Evolutionary conservation across 73 alveolate species (phyloP).

Genomic region (Uronychia setigera): DNA sequence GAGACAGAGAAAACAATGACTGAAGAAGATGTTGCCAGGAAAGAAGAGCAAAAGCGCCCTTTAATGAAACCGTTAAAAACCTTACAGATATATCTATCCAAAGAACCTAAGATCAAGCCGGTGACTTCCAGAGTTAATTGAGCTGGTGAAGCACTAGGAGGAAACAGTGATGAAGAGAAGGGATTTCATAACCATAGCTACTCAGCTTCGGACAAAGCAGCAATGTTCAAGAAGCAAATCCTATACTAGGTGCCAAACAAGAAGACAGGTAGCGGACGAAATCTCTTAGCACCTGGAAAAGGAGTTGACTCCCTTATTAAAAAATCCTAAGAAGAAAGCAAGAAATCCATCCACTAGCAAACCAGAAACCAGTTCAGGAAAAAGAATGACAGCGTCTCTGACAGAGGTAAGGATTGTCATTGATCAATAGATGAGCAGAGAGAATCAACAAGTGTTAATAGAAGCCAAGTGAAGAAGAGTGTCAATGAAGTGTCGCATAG

Average conservation of each 20-base stretch:
- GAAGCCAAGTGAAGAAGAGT: no score
- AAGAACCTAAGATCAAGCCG: not conserved
- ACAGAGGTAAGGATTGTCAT: no score
- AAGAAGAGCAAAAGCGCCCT: not conserved
- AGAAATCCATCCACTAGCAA: no score
- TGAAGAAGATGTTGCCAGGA: not conserved
- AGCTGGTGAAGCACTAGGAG: no score
- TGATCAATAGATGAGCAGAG: no score
- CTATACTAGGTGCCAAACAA: not conserved
- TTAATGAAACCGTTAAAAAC: not conserved
- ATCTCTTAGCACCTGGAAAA: slow-evolving; percentile 2
- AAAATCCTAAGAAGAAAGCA: not conserved
- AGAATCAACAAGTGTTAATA: no score
- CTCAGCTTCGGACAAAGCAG: not conserved
- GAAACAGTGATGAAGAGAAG: not conserved
- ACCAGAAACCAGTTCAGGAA: no score
- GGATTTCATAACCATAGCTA: not conserved
- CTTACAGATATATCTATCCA: not conserved
- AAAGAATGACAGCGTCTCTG: no score
- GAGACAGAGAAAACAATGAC: not conserved
- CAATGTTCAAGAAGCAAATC: not conserved
- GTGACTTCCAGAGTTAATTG: not conserved
- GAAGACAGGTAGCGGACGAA: no score
- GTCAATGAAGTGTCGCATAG: no score
- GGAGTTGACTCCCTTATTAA: no score